Evolutionary conservation across 108 stramenopile species (phyloP), one percentile per base, ranked within the genome.

Genomic region (Cyclostephanos tholiformis): DNA sequence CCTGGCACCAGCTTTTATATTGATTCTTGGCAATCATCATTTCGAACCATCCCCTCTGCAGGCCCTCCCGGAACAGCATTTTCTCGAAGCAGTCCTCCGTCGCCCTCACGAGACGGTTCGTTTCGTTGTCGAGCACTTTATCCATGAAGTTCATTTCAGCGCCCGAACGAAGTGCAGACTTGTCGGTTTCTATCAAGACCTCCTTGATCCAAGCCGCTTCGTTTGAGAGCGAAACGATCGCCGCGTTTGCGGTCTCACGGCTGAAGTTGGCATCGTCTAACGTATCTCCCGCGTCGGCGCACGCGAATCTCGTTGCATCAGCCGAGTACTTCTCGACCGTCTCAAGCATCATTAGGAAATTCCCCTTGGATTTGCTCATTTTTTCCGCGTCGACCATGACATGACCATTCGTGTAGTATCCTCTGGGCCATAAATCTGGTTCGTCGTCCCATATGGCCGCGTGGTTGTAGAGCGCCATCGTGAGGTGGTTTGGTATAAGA

Each of bases 241-340:
- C 93, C 49, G 82, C 53, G 73, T 99, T 97, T 17, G 97, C 98
- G 59, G 87, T 88, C 52, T 91, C 95, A 27, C 93, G 83, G 62
- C 85, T 93, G 61, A 99, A 99, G 90, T 99, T 99, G n/a, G 97
- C 97, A 75, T 99, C 98, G 63, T 98, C 97, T 39, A 98, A 66
- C n/a, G 91, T 84, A 78, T 99, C 98, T 4, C 98, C 98, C 14
- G 97, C 97, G 74, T 95, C 96, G 29, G 98, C 97, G 57, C 95
- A 92, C 3, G 97, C 95, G 76, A 99, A 95, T 26, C 97, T 87
- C 26, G 91, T 90, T 19, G 89, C 97, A 84, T 97, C 95, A 19
- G 92, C 87, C 4, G 86, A 85, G 74, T 94, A 97, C 20, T 87
- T 86, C 46, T 93, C 82, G 41, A 96, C 67, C 25, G 91, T 90